A percentile compares a stretch with the other conserved stretches of the same genome.
These are phyloP conservation scores for Neurospora terricola DNA, from an alignment of 495 filamentous ascomycete species.

Conservation along the genomic window DNA sequence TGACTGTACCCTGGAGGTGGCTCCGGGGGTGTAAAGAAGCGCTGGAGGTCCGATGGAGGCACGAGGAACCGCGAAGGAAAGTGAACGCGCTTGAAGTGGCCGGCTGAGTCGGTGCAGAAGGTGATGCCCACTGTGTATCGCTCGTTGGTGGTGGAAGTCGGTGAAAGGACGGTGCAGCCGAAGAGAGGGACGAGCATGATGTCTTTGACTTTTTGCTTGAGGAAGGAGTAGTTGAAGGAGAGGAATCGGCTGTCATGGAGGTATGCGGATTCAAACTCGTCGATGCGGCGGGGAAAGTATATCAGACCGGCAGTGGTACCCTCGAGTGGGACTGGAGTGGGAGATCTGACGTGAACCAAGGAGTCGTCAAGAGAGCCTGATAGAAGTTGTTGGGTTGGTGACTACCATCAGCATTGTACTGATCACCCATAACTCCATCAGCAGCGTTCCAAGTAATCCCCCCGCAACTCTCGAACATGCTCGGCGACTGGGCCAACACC, in stretches of 20 bases:
- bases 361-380: neutral
- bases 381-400: neutral
- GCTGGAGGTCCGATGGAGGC: neutral
- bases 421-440: neutral
- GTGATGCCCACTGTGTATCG: slow-evolving; percentile 6
- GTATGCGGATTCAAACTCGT: neutral
- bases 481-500: slow-evolving; percentile 4
- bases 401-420: neutral
- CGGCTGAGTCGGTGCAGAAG: slow-evolving; percentile 1
- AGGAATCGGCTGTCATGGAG: neutral
- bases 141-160: neutral
- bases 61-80: slow-evolving; percentile 5
- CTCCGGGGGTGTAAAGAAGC: neutral
- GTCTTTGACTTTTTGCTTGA: slow-evolving; percentile 1
- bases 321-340: neutral
- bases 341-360: neutral
- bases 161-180: neutral
- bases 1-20: neutral
- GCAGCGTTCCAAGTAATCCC: neutral
- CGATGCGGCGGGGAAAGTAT: neutral
- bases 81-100: slow-evolving; percentile 4
- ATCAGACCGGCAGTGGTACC: neutral
- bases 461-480: slow-evolving; percentile 6
- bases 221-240: slow-evolving; percentile 5
- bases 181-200: slow-evolving; percentile 1